Evolutionary conservation across 305 asterid species (phyloP).

Genomic region (Fraxinus angustifolia): DNA sequence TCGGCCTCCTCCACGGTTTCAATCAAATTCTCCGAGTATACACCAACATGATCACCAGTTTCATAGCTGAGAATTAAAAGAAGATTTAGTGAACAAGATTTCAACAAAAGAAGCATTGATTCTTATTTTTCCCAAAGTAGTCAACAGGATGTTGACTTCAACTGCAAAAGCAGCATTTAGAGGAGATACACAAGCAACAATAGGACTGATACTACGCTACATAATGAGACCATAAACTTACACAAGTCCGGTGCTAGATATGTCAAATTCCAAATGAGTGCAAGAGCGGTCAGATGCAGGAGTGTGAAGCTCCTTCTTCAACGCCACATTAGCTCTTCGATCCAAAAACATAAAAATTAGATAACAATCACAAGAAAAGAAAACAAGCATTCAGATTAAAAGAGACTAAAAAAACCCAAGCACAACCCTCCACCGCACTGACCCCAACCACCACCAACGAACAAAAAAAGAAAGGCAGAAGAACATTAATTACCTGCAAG

Average conservation of each 20-base stretch:
- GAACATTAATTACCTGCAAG: constrained; percentile 57
- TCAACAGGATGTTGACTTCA: background rate
- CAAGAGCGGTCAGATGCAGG: constrained; percentile 95
- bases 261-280: constrained; percentile 89
- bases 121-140: constrained; percentile 12
- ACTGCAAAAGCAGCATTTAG: constrained; percentile 1
- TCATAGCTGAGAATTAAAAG: constrained; percentile 55
- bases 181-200: background rate
- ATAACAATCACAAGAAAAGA: constrained; percentile 1
- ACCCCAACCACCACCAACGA: background rate
- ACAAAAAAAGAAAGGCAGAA: background rate
- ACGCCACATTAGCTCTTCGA: constrained; percentile 71
- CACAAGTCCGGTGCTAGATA: constrained; percentile 81
- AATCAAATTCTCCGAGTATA: constrained; percentile 66
- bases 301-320: constrained; percentile 83
- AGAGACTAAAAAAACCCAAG: background rate
- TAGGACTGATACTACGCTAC: background rate
- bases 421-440: background rate
- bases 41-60: constrained; percentile 98
- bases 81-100: background rate
- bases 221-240: constrained; percentile 33
- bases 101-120: background rate
- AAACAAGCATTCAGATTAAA: background rate
- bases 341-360: constrained; percentile 11
- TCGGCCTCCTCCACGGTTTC: constrained; percentile 86